Base-by-base conservation (phyloP, 148 eudicot genomes). In the Camellia sinensis region DNA sequence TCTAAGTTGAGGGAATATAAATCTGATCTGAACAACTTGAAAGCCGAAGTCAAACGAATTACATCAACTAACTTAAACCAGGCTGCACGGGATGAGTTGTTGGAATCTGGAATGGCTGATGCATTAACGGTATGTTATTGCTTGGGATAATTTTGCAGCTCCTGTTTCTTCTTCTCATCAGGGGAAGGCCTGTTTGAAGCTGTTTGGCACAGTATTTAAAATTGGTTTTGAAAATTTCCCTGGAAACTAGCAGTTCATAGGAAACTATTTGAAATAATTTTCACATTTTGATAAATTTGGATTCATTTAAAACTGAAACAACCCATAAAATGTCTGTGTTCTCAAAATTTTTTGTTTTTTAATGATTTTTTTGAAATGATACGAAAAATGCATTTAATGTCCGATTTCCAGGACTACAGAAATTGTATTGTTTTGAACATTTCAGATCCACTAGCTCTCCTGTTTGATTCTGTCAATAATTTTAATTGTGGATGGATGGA, bases 21-120 rank as follows among this genome's bases (percentile, higher is more conserved):
- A 76, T 83, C 92, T 73, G 92, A 90, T 86, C 72, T 90, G 71
- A 88, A 90, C 88, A 88, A 86, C 84, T 85, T 86, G 79, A 90
- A 90, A 83, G 87, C 84, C 45, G 87, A 86, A 80, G 87, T 90
- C 14, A 90, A 90, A 77, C 76, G 85, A 75, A 66, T 89, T 82
- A 71, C 90, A 62, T 87, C 88, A 44, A 78, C 77, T 52, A 85
- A 89, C 66, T 62, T 85, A 54, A 86, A 86, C 70, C 87, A 81
- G 81, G 86, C 87, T 82, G 88, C 84, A 1, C 78, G 92, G 13
- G 89, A 90, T 81, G 90, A 86, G 73, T 90, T 88, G 83, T 76
- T 90, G 82, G 92, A 90, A 78, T 90, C 92, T 19, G 90, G 92
- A 76, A 83, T 88, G 92, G 89, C 89, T 15, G 89, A 86, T 76